Percentiles rank a stretch among this genome's conserved stretches.
Evolutionary conservation across 2,329 filamentous ascomycete genomes (phyloP).

Genomic region (Neofusicoccum parvum): DNA sequence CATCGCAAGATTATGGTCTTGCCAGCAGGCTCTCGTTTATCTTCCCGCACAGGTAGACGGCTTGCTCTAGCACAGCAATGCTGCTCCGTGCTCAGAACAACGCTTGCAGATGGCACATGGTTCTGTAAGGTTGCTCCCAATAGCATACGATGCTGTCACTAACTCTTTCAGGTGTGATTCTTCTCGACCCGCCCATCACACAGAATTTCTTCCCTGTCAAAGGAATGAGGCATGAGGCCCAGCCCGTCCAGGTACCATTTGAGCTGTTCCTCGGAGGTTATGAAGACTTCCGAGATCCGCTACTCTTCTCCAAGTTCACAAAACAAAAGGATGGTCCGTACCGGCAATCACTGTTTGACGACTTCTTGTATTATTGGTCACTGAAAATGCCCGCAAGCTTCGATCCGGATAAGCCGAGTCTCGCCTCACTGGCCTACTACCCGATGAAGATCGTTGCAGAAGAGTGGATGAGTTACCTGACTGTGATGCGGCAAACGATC

Average conservation of each 20-base stretch:
- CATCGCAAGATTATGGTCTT: constrained; percentile 25
- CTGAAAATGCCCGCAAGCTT: constrained; percentile 20
- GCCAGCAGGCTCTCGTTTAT: too few species aligned
- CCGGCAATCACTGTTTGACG: constrained; percentile 20
- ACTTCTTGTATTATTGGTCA: constrained; percentile 26
- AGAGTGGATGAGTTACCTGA: constrained; percentile 31
- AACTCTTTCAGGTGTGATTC: constrained; percentile 19
- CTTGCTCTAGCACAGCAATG: constrained; percentile 26
- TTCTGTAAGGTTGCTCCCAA: constrained; percentile 12
- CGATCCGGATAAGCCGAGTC: constrained; percentile 17
- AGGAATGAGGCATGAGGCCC: neutral
- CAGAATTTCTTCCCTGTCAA: neutral
- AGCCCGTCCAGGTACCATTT: neutral
- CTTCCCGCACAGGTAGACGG: neutral
- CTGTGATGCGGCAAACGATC: constrained; percentile 29
- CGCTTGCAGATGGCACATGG: constrained; percentile 20
- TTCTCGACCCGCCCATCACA: constrained; percentile 25
- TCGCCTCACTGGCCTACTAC: constrained; percentile 27
- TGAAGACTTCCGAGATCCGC: constrained; percentile 25
- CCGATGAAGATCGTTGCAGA: constrained; percentile 26
- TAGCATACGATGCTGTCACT: too few species aligned
- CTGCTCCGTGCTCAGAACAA: constrained; percentile 23
- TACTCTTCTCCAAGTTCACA: neutral
- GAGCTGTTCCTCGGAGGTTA: constrained; percentile 10
- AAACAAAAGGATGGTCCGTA: neutral